Evolutionary conservation across 2,329 filamentous ascomycete genomes (phyloP).

Genomic region (Alternaria hordeiaustralica): DNA sequence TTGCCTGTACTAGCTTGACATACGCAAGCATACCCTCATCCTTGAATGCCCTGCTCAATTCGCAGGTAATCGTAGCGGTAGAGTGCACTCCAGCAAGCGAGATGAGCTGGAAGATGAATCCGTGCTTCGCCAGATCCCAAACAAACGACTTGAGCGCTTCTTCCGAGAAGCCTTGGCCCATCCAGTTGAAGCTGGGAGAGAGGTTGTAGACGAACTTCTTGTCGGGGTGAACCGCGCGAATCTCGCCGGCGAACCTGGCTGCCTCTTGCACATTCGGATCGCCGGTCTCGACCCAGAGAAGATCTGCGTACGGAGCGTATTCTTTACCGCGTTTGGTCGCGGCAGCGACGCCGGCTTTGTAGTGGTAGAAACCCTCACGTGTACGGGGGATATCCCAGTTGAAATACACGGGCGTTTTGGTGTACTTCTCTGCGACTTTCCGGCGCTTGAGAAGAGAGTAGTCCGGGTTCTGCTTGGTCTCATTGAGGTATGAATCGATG

Average conservation of each 20-base stretch:
- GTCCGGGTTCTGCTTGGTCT: slow-evolving; percentile 69
- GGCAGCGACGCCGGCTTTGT: slow-evolving; percentile 79
- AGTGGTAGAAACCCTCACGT: slow-evolving; percentile 93
- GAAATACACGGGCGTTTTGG: slow-evolving; percentile 76
- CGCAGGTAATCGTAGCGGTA: slow-evolving; percentile 69
- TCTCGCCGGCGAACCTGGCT: slow-evolving; percentile 74
- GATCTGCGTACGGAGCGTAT: slow-evolving; percentile 90
- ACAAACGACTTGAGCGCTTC: slow-evolving; percentile 87
- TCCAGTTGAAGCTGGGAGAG: slow-evolving; percentile 98
- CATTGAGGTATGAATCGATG: slow-evolving; percentile 71
- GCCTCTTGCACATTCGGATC: slow-evolving; percentile 84
- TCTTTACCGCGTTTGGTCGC: slow-evolving; percentile 93
- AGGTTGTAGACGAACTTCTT: slow-evolving; percentile 98
- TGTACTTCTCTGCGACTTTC: slow-evolving; percentile 70
- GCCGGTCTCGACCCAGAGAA: slow-evolving; percentile 96
- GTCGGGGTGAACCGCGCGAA: slow-evolving; percentile 71
- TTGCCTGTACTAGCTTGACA: slow-evolving; percentile 87
- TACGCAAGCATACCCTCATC: slow-evolving; percentile 96
- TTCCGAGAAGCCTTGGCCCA: slow-evolving; percentile 88
- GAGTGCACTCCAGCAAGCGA: slow-evolving; percentile 69
- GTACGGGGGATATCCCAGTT: slow-evolving; percentile 92
- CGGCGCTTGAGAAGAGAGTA: slow-evolving; percentile 81
- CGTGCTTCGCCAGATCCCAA: slow-evolving; percentile 92
- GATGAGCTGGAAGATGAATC: slow-evolving; percentile 71
- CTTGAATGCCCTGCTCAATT: slow-evolving; percentile 84